Evolutionary conservation across 306 rosid genomes (phyloP).

Genomic region (Cucumis sativus): DNA sequence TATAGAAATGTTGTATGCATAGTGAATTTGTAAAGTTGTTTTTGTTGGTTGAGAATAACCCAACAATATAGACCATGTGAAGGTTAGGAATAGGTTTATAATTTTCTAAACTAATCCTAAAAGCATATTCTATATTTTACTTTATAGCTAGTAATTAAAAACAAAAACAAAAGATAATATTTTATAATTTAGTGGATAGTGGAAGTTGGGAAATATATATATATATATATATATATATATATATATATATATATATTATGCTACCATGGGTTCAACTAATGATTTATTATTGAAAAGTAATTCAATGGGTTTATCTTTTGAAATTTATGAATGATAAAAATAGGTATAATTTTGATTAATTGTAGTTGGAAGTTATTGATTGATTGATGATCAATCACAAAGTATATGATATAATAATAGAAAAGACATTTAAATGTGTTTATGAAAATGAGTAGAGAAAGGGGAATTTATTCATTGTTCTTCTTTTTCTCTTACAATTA

Average conservation of each 20-base stretch:
- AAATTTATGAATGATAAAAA: not conserved
- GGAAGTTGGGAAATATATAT: not conserved
- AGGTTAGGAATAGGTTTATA: not conserved
- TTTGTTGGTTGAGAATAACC: not conserved
- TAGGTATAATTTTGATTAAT: not conserved
- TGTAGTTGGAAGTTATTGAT: not conserved
- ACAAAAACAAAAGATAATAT: not conserved
- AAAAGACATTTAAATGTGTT: not conserved
- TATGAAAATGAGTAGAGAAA: not conserved
- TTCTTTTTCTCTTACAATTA: not conserved
- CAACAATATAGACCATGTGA: not conserved
- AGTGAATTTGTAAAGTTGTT: not conserved
- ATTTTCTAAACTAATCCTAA: not conserved
- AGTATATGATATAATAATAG: not conserved
- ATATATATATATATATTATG: not conserved
- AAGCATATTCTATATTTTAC: not conserved
- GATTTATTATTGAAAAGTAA: not conserved
- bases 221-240: not conserved
- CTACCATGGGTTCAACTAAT: slow-evolving; percentile 1
- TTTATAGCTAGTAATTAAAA: not conserved
- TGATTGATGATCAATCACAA: not conserved
- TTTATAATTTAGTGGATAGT: not conserved
- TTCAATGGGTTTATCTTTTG: not conserved
- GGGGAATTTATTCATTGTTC: not conserved
- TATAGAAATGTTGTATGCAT: not conserved